Evolutionary conservation across 257 asterid genomes (phyloP), one percentile per base, ranked within the genome.

Genomic region (Mitragyna speciosa): DNA sequence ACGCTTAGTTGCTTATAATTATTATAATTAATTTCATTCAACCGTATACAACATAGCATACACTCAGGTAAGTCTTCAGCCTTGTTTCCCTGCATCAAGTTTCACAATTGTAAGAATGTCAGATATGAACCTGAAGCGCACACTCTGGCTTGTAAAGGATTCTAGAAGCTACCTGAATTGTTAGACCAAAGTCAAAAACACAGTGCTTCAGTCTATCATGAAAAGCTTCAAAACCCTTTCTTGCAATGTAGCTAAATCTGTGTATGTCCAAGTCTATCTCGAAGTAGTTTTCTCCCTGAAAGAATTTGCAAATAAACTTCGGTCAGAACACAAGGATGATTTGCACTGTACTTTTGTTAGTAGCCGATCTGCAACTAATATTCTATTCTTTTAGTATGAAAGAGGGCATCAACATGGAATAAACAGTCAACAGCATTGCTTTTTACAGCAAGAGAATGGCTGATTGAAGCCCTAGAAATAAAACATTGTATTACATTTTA

Each of bases 231-330:
- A 95, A 90, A 28, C 99, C 99, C 87, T 92, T 95, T 61, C 99
- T 87, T 24, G 99, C 93, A 47, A 95, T 90, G 91, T 87, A 95
- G 73, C 96, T 86, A 87, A 95, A 95, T 79, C 94, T 88, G 89
- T 95, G 99, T 79, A 93, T 85, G 75, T 95, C 94, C 89, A 95
- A 82, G 86, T 95, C 99, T 72, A 95, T 95, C 92, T 95, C 99
- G 1, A 95, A 83, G 88, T 95, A 95, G 82, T 92, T 93, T 81
- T 86, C 94, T 47, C 97, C 97, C 98, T 95, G 90, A 85, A 89
- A 76, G 45, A 75, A 59, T 82, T 79, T 54, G 47, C 68, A 64
- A 24, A 65, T 64, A 39, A 33, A 70, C 48, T 22, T 52, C 47
- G 48, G 80, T 76, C 14, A 54, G 26, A 61, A 81, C 41, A 72